Conservation (phyloP, 768 basidiomycete genomes). For the Hysterangium stoloniferum region DNA sequence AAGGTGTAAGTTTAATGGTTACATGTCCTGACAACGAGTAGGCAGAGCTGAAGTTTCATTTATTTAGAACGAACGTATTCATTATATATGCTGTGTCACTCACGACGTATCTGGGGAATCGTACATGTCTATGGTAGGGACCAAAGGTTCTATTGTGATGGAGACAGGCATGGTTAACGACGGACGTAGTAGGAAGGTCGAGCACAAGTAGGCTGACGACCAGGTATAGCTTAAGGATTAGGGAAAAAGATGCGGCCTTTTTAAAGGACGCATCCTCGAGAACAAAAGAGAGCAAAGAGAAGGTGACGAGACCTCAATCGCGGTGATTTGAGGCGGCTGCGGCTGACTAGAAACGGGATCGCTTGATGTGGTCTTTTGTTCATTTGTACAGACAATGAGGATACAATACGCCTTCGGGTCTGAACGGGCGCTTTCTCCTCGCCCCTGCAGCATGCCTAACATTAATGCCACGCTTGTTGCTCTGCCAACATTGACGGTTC, state of each 20-base stretch:
- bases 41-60: slow-evolving; percentile 46
- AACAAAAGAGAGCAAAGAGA: not conserved
- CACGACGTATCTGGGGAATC: slow-evolving; percentile 61
- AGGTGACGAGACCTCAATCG: no score
- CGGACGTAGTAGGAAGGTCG: not conserved
- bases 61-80: not conserved
- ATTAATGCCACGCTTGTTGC: no score
- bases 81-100: slow-evolving; percentile 21
- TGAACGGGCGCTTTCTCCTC: no score
- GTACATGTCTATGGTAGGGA: slow-evolving; percentile 56
- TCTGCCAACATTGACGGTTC: no score
- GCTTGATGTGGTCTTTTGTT: no score
- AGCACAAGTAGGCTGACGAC: no score
- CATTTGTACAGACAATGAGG: no score
- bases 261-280: not conserved
- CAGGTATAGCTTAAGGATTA: slow-evolving; percentile 2
- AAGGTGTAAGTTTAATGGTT: slow-evolving; percentile 51
- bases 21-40: slow-evolving; percentile 87
- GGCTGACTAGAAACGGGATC: no score
- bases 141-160: slow-evolving; percentile 53
- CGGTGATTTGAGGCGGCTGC: no score
- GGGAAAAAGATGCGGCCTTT: not conserved
- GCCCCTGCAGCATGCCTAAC: no score
- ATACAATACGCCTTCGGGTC: no score
- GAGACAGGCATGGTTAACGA: slow-evolving; percentile 51